Conservation (phyloP, 140 eudicot genomes). For the Ambrosia hybrid region DNA sequence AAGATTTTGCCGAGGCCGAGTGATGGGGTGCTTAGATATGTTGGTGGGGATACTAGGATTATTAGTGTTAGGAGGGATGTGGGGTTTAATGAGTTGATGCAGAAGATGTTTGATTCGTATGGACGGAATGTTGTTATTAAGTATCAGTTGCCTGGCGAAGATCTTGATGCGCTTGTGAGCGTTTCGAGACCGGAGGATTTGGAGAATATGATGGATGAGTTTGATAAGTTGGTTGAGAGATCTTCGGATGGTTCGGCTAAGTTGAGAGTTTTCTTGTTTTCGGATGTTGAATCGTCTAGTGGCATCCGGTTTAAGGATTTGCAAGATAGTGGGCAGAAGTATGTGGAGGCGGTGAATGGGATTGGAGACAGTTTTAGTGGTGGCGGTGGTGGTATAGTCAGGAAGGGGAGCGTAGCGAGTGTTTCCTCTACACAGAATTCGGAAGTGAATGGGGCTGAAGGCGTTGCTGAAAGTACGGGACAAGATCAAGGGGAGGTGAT, state of each 20-base stretch:
- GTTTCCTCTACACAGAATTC: slow-evolving; percentile 78
- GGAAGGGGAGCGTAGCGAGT: slow-evolving; percentile 75
- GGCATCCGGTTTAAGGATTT: slow-evolving; percentile 52
- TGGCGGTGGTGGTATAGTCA: slow-evolving; percentile 42
- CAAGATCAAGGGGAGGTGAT: slow-evolving; percentile 55
- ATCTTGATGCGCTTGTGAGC: slow-evolving; percentile 85
- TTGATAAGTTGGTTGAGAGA: slow-evolving; percentile 70
- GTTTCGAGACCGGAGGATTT: slow-evolving; percentile 86
- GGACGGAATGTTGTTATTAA: slow-evolving; percentile 63
- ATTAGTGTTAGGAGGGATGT: slow-evolving; percentile 79
- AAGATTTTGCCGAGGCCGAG: slow-evolving; percentile 88
- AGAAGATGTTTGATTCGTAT: slow-evolving; percentile 66
- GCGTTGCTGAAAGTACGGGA: slow-evolving; percentile 42
- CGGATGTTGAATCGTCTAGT: slow-evolving; percentile 61
- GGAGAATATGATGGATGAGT: slow-evolving; percentile 95
- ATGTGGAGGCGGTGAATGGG: slow-evolving; percentile 92
- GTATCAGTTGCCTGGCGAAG: slow-evolving; percentile 95
- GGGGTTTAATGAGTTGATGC: slow-evolving; percentile 61
- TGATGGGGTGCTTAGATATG: slow-evolving; percentile 85
- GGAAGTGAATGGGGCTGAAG: slow-evolving; percentile 71
- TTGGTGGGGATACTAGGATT: slow-evolving; percentile 95
- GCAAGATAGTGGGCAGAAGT: slow-evolving; percentile 78
- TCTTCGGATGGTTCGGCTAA: slow-evolving; percentile 80
- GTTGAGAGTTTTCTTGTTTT: slow-evolving; percentile 75
- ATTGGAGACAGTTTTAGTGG: slow-evolving; percentile 42